Base-by-base conservation (phyloP, 495 filamentous ascomycete species). In the Daldinia childiae region DNA sequence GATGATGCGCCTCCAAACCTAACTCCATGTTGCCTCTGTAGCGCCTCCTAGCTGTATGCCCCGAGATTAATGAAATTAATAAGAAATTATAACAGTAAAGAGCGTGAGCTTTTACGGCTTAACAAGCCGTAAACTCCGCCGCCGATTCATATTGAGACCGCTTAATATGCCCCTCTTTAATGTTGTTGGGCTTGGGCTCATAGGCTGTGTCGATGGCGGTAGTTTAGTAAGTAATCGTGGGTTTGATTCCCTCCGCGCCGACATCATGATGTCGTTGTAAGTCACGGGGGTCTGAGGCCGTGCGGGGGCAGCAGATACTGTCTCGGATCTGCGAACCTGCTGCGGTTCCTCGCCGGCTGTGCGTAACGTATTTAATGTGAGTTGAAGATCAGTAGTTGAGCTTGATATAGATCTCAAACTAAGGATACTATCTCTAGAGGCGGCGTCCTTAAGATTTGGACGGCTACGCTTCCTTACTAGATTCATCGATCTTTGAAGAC, bases 401-500 rank as follows among this genome's bases (percentile, higher is more conserved):
- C 55, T 59, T 32, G 76, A 58, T 52, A 64, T 64, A 45, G 67
- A 43, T 61, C 52, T 60, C 62, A 39, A 71, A 17, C 29, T 34
- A 69, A 15, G 56, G 30, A 64, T 17, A 30, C 72, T 69, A 12
- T 74, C 55, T 62, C 66, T 62, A 51, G 64, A 73, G 50, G 66
- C 60, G 21, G 72, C 66, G 19, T 72, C 73, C 41, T 76, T 78
- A 12, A 85, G 74, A 17, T 77, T 74, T 21, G 83, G 81, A 32
- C 82, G 75, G 74, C 83, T 86, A 26, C 81, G 76, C 77, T 83
- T 84, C 68, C 80, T 72, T 15, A 77, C 81, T 38, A 86, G 73
- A 70, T 78, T 83, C 29, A 86, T 73, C 0, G 83, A 82, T 61
- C 81, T 78, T 26, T 79, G 76, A 17, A 85, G 74, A 17, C 80